A percentile compares a stretch with the other conserved stretches of the same genome.
These are phyloP conservation scores for Isoetes taiwanensis DNA, from an alignment of 75 land plant species.

Conservation along the genomic window DNA sequence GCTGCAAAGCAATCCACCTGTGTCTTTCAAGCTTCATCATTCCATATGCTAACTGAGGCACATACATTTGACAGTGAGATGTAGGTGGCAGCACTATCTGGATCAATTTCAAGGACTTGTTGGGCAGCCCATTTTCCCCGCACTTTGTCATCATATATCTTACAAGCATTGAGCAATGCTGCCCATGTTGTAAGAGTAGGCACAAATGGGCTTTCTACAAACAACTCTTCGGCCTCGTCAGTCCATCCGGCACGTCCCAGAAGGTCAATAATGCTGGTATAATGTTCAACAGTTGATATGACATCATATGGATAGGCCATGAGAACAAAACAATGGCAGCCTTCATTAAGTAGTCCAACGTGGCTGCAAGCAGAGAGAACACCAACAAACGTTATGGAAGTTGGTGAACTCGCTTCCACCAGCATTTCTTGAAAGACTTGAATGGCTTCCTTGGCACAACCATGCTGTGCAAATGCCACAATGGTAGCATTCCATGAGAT, in stretches of 20 bases:
- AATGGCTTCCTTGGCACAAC: not conserved
- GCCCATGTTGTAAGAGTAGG: not conserved
- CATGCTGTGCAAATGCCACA: not conserved
- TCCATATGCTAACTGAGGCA: not conserved
- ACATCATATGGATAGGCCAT: not conserved
- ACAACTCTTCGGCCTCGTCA: not conserved
- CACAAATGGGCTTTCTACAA: not conserved
- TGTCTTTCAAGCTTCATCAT: too few relatives aligned
- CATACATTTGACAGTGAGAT: not conserved
- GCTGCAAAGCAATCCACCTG: too few relatives aligned
- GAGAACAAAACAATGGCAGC: not conserved
- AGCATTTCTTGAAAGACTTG: not conserved
- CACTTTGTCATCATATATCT: not conserved
- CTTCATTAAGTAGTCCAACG: not conserved
- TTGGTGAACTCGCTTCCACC: not conserved
- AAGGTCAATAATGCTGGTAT: not conserved
- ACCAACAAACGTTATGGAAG: not conserved
- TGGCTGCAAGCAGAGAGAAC: not conserved
- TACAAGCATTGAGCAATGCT: not conserved
- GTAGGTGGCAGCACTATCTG: not conserved
- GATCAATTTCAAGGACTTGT: not conserved
- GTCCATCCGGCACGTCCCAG: constrained; percentile 1
- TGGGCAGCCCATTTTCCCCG: not conserved
- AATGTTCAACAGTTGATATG: not conserved
- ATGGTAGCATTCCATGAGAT: not conserved